Evolutionary conservation across 2,329 filamentous ascomycete genomes (phyloP), one percentile per base, ranked within the genome.

Genomic region (Orbilia brochopaga): DNA sequence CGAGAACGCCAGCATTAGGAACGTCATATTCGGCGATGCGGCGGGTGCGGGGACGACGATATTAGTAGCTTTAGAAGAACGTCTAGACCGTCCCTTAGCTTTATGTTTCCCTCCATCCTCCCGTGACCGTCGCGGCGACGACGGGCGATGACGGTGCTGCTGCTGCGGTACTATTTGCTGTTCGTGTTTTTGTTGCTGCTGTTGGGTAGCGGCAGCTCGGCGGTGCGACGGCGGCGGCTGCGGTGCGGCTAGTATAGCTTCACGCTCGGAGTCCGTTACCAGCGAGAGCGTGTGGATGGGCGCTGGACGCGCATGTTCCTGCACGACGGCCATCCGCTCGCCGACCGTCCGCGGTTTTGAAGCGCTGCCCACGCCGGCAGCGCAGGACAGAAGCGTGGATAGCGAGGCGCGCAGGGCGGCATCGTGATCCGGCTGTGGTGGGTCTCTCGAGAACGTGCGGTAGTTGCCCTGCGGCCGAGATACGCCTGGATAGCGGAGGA

Each of bases 301-400:
- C 23, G 67, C 67, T 11, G 67, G 67, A 21, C 67, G 55, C 42
- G 27, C 55, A 19, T 70, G 60, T 35, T 72, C 67, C 23, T 65
- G 67, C 17, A 72, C 55, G 3, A 55, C 52, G 46, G 58, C 67
- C 60, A 72, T 56, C 4, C 67, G 67, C 8, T 72, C 67, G 50
- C 52, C 52, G 15, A 53, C 48, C 15, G 24, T 19, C 35, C 60
- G 54, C 21, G 67, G 60, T 23, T 72, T 96, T 0, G 89, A 87
- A 15, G 94, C 82, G 2, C 90, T 89, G 48, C 94, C 86, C 1
- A 93, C 94, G 0, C 93, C 94, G 1, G 92, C 92, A 0, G 92
- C 93, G 77, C 91, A 96, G n/a, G 93, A 97, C 11, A 99, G 85
- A 11, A 99, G 84, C 0, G 94, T 97, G 0, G 92, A 96, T n/a